Evolutionary conservation across 2,329 filamentous ascomycete genomes (phyloP).

Genomic region (Diaporthe sp.): DNA sequence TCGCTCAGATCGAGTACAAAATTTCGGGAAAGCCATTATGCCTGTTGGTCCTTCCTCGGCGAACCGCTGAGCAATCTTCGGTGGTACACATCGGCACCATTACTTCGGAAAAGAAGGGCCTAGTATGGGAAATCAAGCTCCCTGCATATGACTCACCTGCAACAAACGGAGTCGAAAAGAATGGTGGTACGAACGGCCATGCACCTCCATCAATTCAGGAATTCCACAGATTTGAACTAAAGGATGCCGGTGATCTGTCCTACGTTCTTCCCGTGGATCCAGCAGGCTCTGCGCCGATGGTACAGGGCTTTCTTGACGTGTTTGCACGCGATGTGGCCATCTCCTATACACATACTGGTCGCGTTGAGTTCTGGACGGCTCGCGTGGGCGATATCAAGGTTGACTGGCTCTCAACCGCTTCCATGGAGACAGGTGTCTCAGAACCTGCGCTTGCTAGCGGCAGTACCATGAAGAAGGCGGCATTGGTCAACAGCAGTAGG

Average conservation of each 20-base stretch:
- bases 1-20: constrained; percentile 71
- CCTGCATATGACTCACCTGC: constrained; percentile 59
- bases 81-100: constrained; percentile 84
- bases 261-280: constrained; percentile 88
- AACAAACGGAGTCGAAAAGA: constrained; percentile 24
- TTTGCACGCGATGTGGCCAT: constrained; percentile 90
- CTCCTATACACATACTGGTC: constrained; percentile 82
- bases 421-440: constrained; percentile 81
- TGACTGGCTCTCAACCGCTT: constrained; percentile 87
- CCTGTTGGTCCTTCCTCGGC: constrained; percentile 79
- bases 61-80: constrained; percentile 67
- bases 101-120: constrained; percentile 80
- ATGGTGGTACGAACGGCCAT: constrained; percentile 50
- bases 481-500: constrained; percentile 80
- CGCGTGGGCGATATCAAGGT: constrained; percentile 76
- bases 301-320: constrained; percentile 85
- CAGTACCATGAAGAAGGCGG: constrained; percentile 88
- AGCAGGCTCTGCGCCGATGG: constrained; percentile 78
- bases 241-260: constrained; percentile 69
- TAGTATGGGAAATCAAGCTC: constrained; percentile 84
- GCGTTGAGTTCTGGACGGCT: constrained; percentile 88
- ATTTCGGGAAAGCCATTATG: constrained; percentile 81
- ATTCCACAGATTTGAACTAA: constrained; percentile 80
- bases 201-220: constrained; percentile 65
- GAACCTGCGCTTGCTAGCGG: constrained; percentile 85